Evolutionary conservation across 139 green algal genomes (phyloP), one percentile per base, ranked within the genome.

Genomic region (Chlorella sp.): DNA sequence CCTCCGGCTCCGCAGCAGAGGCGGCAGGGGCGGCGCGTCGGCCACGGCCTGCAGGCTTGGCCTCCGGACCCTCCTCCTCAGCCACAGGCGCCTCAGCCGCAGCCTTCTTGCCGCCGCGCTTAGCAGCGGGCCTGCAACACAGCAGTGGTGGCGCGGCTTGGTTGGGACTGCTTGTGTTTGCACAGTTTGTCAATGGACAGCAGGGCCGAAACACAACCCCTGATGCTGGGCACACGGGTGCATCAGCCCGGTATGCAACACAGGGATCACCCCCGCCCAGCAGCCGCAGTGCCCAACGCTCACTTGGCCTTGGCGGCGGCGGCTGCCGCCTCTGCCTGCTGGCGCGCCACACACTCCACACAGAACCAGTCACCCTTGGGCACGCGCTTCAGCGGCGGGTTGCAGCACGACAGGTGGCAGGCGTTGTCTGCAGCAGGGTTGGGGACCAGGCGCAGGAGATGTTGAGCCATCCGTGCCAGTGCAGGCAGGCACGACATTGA

Each of bases 351-450:
- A 57, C 87, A 90, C 32, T 90, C 87, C 12, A 30, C 21, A 26
- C 87, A 90, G 56, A 82, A 90, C 87, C 87, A 90, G 82, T 90
- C 82, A 32, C 87, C 87, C 67, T 86, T 88, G 65, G 87, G 88
- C 39, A 85, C 82, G 36, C 75, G 78, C 82, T 86, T 85, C 16
- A 82, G 60, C 25, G 83, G 65, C 68, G 86, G 88, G 57, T 73
- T 41, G 63, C 78, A 85, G 80, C 89, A 92, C 32, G 62, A 44
- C 67, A 92, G 86, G 83, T 92, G 89, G 68, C 79, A 90, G 57
- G 84, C 84, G 38, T 83, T 81, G 73, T 92, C 89, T 60, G 51
- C 51, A 60, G 44, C 51, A 60, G 51, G 51, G 51, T 55, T 55
- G 7, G 44, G 7, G 44, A 11, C 7, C 44, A 60, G 51, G 44